Evolutionary conservation across 176 grass and related monocot genomes (phyloP).

Genomic region (Rhynchospora breviuscula): DNA sequence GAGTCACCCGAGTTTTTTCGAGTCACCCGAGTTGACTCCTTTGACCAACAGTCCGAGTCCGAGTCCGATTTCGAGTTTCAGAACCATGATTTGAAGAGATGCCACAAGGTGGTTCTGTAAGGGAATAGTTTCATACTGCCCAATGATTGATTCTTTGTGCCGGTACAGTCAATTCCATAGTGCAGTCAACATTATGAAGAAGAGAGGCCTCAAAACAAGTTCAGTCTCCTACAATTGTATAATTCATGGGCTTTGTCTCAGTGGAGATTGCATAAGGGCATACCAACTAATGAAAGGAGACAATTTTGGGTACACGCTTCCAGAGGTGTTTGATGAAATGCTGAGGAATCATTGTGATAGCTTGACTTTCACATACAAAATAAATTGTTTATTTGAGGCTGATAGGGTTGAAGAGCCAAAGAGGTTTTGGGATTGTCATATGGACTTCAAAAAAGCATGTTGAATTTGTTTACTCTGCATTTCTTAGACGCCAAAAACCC

Average conservation of each 20-base stretch:
- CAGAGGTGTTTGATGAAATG: conserved; percentile 60
- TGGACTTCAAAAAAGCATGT: conserved; percentile 81
- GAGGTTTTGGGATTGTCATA: conserved; percentile 65
- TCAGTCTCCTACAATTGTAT: conserved; percentile 80
- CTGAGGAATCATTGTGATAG: conserved; percentile 31
- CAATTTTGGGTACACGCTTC: conserved; percentile 37
- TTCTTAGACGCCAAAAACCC: no score
- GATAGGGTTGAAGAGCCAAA: conserved; percentile 46
- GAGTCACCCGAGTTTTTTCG: no score
- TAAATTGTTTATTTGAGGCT: conserved; percentile 47
- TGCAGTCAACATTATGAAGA: conserved; percentile 78
- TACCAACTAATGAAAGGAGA: conserved; percentile 63
- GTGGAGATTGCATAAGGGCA: conserved; percentile 47
- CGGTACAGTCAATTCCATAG: conserved; percentile 54
- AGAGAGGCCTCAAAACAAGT: conserved; percentile 53
- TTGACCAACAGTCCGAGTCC: no score
- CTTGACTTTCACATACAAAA: conserved; percentile 39
- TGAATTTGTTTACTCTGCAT: conserved; percentile 61
- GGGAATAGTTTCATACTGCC: conserved; percentile 51
- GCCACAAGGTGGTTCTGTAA: conserved; percentile 46
- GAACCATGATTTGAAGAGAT: no score
- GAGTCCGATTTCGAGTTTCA: no score
- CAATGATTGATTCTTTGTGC: conserved; percentile 80
- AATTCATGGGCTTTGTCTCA: conserved; percentile 68
- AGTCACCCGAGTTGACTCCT: no score